Evolutionary conservation across 2,329 filamentous ascomycete species (phyloP), one percentile per base, ranked within the genome.

Genomic region (Cladosporium oxysporum): DNA sequence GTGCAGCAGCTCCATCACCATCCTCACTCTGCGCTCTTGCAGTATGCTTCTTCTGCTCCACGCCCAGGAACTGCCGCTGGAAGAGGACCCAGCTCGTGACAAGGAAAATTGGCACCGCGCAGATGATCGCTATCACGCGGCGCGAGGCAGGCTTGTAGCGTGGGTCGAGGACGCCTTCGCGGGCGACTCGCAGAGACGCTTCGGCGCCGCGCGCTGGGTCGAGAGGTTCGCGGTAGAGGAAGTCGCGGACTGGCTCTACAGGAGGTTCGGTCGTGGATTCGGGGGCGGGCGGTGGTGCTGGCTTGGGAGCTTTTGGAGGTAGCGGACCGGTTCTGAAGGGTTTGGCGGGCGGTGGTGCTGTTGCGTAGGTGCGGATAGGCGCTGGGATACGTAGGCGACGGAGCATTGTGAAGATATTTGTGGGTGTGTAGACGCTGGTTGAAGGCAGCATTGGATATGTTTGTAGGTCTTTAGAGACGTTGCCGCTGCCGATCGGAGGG

Each of bases 11-110:
- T 16, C 26, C 58, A 26, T 31, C 58, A 4, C 44, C 59, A 33
- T 35, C 21, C 49, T 66, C 35, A 28, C 44, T 18, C 55, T 35
- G 58, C 47, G 31, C 26, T 59, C 55, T 62, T 31, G 35, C 33
- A 28, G 37, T 31, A 62, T 41, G n/a, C 31, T 55, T 63, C 68
- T 74, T 75, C 66, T 70, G 68, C 68, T 72, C 68, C 63, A 73
- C 72, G 12, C 73, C 72, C 66, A 64, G 61, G 58, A 76, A 73
- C 29, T 69, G 65, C 58, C 75, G 61, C 67, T 73, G 67, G 29
- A 67, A 74, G 47, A 76, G 58, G 65, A 74, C 71, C 29, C 69
- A 76, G 21, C 70, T 68, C 35, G 72, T 64, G 10, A 67, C 69
- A 11, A 76, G 63, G n/a, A 69, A 69, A 31, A 76, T 59, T 12